Base-by-base conservation (phyloP, 208 protist species). In the Leishmania tropica region DNA sequence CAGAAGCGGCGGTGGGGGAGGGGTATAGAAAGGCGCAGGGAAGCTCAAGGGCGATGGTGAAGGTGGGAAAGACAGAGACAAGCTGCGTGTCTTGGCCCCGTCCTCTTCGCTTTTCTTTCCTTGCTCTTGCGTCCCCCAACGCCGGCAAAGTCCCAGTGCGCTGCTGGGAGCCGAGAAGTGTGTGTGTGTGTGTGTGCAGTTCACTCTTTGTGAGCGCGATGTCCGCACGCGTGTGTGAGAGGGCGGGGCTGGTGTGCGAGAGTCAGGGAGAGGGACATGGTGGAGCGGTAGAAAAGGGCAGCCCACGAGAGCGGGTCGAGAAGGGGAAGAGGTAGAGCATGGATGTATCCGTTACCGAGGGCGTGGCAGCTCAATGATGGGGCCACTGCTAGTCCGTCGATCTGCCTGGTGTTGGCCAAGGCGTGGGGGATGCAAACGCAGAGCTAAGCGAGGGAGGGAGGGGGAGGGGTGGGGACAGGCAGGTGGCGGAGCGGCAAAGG, bases 201-300 rank as follows among this genome's bases (percentile, higher is more conserved):
- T 75, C 47, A 40, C n/a, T 76, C 45, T 47, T 17, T 37, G 6
- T 19, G 24, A n/a, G n/a, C 45, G n/a, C 48, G 19, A 45, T 76
- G 8, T 75, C 72, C 42, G 75, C 58, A 54, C 70, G 47, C 81
- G 65, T 76, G 51, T 81, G 37, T 72, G 76, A 51, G 42, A 35
- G 24, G 6, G 68, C 28, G 42, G 6, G 42, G 40, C n/a, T 4
- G 3, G 7, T 28, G 68, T 47, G 21, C 11, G 68, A 48, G 68
- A 74, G 28, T 4, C 68, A 37, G 24, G 1, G 68, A 45, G 28
- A 31, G 45, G 45, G 24, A 28, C 40, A 53, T 37, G 45, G 28
- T 17, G 8, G 42, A 74, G 45, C 21, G 31, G 40, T 15, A 1
- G 40, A 53, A 17, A 11, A 6, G 45, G 15, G 65, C 19, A 45